Evolutionary conservation across 768 basidiomycete genomes (phyloP), one percentile per base, ranked within the genome.

Genomic region (Suillus paluster): DNA sequence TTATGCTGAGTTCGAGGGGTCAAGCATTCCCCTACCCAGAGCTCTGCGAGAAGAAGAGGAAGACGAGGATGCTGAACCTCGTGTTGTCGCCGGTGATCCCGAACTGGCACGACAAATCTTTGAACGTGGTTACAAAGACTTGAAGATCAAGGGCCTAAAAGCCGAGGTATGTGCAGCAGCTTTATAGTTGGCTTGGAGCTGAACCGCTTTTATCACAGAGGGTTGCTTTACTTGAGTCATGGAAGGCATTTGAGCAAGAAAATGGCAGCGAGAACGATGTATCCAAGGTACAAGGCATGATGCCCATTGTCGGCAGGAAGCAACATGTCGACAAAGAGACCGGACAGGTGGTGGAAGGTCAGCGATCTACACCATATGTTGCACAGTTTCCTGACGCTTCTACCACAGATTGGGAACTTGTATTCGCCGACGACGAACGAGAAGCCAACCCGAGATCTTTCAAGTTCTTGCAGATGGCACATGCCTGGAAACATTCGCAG

Each of bases 401-500:
- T 46, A n/a, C 58, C 46, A 14, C 61, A 95, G 96, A 97, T 69
- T 97, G 92, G 89, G 96, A 97, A 70, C 86, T 96, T 70, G 89
- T 96, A 23, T 99, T 98, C 75, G 89, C 95, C 30, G 97, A 98
- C 80, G 97, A 99, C 83, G 95, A 97, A 70, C 84, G 90, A 57
- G 96, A 97, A 70, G 86, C 90, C 50, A 97, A 97, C 70, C 94
- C 96, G 0, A 89, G 94, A 0, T 86, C 93, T 0, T 97, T 95
- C 89, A 97, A 95, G 70, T 95, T 99, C 82, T 80, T 98, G 72
- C 91, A 96, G 73, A 94, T 92, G 83, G 97, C 97, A 0, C 95
- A 96, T 71, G 90, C 89, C 0, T 98, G 96, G 96, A 90, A 89
- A 68, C 81, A 77, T 58, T 69, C 84, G 1, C 82, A 86, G 58